Evolutionary conservation across 2,329 filamentous ascomycete species (phyloP).

Genomic region (Penicillium sumatraense): DNA sequence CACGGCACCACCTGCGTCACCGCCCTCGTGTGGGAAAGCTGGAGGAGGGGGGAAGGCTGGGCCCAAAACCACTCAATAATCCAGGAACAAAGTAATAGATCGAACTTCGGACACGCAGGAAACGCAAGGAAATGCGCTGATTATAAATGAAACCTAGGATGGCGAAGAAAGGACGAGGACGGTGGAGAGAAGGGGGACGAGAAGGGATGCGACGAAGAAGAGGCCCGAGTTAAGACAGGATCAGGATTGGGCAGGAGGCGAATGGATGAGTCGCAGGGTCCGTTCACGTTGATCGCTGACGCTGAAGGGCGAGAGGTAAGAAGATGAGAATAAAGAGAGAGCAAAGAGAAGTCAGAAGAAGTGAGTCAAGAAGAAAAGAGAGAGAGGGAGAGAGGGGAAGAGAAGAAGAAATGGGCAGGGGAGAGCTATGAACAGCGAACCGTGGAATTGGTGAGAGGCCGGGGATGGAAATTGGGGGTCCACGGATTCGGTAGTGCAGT

Average conservation of each 20-base stretch:
- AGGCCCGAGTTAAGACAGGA: constrained; percentile 2
- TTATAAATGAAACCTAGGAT: too few relatives aligned
- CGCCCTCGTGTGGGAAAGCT: constrained; percentile 36
- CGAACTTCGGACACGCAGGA: not conserved
- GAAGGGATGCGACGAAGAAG: constrained; percentile 1
- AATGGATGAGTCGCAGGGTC: constrained; percentile 14
- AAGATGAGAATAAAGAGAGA: not conserved
- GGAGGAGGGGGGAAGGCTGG: constrained; percentile 28
- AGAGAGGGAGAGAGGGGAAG: constrained; percentile 1
- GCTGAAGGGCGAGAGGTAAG: not conserved
- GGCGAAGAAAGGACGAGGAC: not conserved
- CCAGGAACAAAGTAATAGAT: not conserved
- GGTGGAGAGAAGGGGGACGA: not conserved
- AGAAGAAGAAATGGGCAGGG: constrained; percentile 5
- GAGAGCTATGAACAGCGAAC: constrained; percentile 19
- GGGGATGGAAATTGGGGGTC: constrained; percentile 1
- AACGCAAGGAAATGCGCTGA: not conserved
- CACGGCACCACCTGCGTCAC: constrained; percentile 31
- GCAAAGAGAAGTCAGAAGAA: not conserved
- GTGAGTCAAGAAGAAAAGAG: not conserved
- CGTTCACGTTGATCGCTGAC: not conserved
- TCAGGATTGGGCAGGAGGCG: constrained; percentile 8
- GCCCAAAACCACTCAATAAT: constrained; percentile 27
- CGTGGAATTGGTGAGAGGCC: constrained; percentile 19
- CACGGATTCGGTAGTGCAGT: not conserved